Conservation (phyloP, 2,329 filamentous ascomycete species). For the Paracoccidioides lutzii region DNA sequence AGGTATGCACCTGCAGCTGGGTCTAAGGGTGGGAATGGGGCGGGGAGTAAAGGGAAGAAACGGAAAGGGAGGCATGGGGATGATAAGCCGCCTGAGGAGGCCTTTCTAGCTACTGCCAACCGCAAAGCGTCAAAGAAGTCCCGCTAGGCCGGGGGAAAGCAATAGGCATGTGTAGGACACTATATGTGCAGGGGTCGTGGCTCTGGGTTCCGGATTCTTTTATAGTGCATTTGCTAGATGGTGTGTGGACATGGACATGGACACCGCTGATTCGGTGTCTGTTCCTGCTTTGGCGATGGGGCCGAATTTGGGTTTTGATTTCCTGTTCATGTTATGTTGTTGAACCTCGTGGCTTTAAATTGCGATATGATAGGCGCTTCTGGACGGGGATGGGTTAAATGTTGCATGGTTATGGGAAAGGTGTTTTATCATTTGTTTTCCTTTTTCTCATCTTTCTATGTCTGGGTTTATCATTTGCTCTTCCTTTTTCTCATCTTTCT, state of each 20-base stretch:
- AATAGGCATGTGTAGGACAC: not conserved
- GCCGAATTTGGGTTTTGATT: not conserved
- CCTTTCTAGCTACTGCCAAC: constrained; percentile 30
- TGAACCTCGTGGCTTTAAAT: not conserved
- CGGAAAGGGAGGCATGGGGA: constrained; percentile 39
- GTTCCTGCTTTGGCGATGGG: not conserved
- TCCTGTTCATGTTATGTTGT: not conserved
- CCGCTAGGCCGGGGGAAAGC: constrained; percentile 2
- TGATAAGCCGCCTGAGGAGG: constrained; percentile 51
- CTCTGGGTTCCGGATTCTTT: not conserved
- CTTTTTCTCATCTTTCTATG: not conserved
- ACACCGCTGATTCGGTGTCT: not conserved
- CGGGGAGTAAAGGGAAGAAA: constrained; percentile 28
- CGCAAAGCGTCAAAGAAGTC: constrained; percentile 7
- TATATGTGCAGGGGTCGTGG: not conserved
- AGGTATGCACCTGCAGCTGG: constrained; percentile 48
- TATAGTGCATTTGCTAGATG: not conserved
- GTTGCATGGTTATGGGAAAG: not conserved
- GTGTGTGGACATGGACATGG: not conserved
- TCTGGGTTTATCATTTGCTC: not conserved
- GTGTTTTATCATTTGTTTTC: not conserved
- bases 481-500: not conserved
- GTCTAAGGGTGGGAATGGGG: constrained; percentile 20
- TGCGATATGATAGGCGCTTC: constrained; percentile 1
- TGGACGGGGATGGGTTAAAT: not conserved